These are phyloP conservation scores for Colletotrichum melonis DNA, from an alignment of 2,329 filamentous ascomycete genomes.

Conservation along the genomic window DNA sequence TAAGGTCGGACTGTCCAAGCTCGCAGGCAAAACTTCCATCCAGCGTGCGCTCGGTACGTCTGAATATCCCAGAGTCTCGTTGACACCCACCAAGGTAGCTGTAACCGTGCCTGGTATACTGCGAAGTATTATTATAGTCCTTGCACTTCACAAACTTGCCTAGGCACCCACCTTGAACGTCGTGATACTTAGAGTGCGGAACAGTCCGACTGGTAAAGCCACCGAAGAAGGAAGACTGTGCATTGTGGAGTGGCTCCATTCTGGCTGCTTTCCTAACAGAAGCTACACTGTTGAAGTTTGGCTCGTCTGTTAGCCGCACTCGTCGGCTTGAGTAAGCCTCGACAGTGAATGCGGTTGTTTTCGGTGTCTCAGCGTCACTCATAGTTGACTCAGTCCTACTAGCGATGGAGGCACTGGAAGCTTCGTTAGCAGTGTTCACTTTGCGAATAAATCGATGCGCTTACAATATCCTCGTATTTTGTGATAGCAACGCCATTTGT, in stretches of 20 bases:
- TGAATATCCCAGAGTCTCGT: constrained; percentile 10
- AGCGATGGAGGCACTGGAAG: background rate
- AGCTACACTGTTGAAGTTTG: background rate
- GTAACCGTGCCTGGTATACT: constrained; percentile 2
- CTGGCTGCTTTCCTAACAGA: background rate
- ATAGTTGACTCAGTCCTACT: no score
- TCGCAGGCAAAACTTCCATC: constrained; percentile 4
- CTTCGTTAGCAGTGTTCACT: background rate
- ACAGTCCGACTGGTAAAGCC: background rate
- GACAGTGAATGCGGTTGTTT: no score
- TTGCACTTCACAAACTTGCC: background rate
- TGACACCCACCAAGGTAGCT: constrained; percentile 14
- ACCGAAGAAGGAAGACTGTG: constrained; percentile 4
- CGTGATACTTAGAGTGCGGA: background rate
- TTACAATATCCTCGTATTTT: constrained; percentile 1
- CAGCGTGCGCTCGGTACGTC: background rate
- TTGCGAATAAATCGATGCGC: background rate
- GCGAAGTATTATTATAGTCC: background rate
- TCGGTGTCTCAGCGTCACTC: fast-evolving
- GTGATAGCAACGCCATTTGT: background rate
- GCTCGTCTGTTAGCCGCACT: no score
- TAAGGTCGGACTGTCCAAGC: background rate
- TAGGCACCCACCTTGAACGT: background rate
- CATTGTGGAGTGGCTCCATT: background rate
- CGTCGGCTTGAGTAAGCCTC: background rate